Base-by-base conservation (phyloP, 768 basidiomycete species). In the Harrya chromipes region DNA sequence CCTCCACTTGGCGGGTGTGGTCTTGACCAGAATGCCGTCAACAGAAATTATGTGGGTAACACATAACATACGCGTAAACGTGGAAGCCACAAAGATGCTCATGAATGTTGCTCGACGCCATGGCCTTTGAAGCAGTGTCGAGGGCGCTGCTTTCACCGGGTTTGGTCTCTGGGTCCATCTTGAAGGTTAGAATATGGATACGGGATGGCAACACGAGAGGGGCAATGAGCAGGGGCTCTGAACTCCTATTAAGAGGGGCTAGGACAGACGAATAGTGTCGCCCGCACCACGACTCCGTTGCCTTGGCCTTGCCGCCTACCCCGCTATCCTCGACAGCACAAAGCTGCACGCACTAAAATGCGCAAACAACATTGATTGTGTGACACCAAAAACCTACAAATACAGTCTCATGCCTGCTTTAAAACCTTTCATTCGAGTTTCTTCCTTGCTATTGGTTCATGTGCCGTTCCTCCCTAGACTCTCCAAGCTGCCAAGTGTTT, bases 31-130 rank as follows among this genome's bases (percentile, higher is more conserved):
- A 41, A 29, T 21, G 13, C 27, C 9, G 27, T 47, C 12, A 53
- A 23, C 24, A 33, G 34, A 24, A 11, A 21, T 26, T 5, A 14
- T 3, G 24, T 11, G 31, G 31, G 31, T 1, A 24, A 8, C n/a
- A 3, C n/a, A 43, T 14, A 13, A 54, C 66, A 16, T 56, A 70
- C 61, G 69, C 57, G 40, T 70, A 63, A 19, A 56, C 40, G 41
- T 73, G 73, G 47, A 72, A 72, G 6, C 65, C 66, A 40, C 69
- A 71, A 23, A 70, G 56, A 40, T 70, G 67, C 40, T 62, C 47
- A 40, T 64, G 54, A 20, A 62, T 55, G 27, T 26, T 55, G 36
- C 70, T 68, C 42, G 65, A 65, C 50, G 64, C 66, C 54, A 69
- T 58, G 0, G 57, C 60, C 12, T 51, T 49, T 17, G 60, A 64